phyloP scores from a whole-genome alignment of 768 basidiomycete species.

The Rhodosporidiobolus odoratus region DNA sequence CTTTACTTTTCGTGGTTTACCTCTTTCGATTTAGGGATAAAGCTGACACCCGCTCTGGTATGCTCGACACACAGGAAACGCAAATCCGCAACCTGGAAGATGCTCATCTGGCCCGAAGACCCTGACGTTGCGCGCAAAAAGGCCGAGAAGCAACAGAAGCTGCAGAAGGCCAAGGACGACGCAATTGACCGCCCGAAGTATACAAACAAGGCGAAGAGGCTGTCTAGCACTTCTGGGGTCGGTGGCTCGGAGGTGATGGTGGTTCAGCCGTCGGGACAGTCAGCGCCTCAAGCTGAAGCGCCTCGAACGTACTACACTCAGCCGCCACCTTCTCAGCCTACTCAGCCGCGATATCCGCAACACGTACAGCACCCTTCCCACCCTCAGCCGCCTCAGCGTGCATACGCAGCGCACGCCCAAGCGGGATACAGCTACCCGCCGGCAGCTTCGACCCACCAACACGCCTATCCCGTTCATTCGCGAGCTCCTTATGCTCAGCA shows the following conservation, averaged over 20 bases:
- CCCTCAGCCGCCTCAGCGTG: neutral
- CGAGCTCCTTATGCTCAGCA: neutral
- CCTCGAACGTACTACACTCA: neutral
- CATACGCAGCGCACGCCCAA: neutral
- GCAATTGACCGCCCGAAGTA: constrained; percentile 20
- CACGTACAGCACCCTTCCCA: neutral
- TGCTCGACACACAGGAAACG: neutral
- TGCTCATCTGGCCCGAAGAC: constrained; percentile 33
- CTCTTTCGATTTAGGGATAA: neutral
- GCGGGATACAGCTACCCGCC: neutral
- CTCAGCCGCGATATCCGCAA: neutral
- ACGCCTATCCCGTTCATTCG: neutral
- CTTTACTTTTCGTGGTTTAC: neutral
- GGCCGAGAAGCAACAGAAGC: constrained; percentile 10
- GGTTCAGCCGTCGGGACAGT: neutral
- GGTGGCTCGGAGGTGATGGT: too few species aligned
- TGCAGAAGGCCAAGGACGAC: constrained; percentile 19
- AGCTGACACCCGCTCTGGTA: neutral
- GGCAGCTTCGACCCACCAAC: neutral
- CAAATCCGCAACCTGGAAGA: constrained; percentile 29
- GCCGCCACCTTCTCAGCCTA: neutral
- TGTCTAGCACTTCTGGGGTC: neutral
- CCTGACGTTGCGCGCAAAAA: constrained; percentile 26
- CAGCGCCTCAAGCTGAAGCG: neutral
- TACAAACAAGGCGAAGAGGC: constrained; percentile 6